Base-by-base conservation (phyloP, 1,284 basidiomycete species). In the Inonotus hispidus region DNA sequence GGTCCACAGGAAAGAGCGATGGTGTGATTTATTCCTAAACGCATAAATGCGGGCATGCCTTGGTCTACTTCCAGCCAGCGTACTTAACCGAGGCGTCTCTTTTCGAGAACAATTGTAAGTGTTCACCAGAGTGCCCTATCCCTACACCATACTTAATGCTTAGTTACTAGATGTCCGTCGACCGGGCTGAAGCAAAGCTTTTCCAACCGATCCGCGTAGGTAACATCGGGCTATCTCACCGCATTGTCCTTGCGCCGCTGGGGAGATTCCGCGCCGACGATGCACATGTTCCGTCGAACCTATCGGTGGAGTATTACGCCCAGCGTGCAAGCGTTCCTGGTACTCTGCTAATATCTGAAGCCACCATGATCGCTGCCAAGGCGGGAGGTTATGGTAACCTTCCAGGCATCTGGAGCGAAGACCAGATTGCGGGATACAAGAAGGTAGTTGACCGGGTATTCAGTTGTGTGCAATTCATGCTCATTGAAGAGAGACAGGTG, bases 171-270 rank as follows among this genome's bases (percentile, higher is more conserved):
- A 32, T 32, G 32, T 32, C 32, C 8, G 32, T 4, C 32, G 32
- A 32, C 32, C 32, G 32, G 32, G 8, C 58, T 4, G 27, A 19
- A 13, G 35, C 60, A 37, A 61, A 58, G 29, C 69, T 74, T 19
- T 72, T 72, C 64, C 62, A 58, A 21, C 71, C 74, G 14, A 46
- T 75, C 53, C 63, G 62, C 39, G 65, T 75, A 38, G 73, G 74
- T 8, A 41, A 59, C 7, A 41, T 71, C n/a, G 55, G 66, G 16
- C 61, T 63, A 8, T 29, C 62, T 37, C 69, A 73, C 58, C 68
- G 74, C 10, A 56, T 74, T 32, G 69, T 66, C 8, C 63, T 75
- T 52, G 74, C 74, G 7, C 73, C 73, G 8, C 60, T 75, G 45
- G 74, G 73, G 3, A 70, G 74, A 2, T 69, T 68, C 65, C 66